phyloP scores from a whole-genome alignment of 768 basidiomycete genomes.

The Auricularia auricula-judae region DNA sequence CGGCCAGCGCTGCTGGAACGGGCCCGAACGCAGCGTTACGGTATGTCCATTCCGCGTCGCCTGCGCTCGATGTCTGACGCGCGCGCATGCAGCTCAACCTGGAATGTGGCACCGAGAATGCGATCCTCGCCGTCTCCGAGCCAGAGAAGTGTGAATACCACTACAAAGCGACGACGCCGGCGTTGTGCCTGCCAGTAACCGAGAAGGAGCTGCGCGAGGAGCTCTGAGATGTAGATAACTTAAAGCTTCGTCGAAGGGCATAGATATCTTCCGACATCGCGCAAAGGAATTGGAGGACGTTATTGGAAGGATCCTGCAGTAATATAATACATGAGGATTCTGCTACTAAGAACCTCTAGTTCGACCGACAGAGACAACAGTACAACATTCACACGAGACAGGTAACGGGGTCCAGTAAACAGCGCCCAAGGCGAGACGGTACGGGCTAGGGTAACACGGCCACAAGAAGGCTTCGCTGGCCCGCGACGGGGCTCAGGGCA shows the following conservation, averaged over 20 bases:
- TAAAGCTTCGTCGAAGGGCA: too few relatives aligned
- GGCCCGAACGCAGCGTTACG: constrained; percentile 76
- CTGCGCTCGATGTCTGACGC: neutral
- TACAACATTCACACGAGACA: neutral
- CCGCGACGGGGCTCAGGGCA: too few relatives aligned
- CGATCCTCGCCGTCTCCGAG: constrained; percentile 66
- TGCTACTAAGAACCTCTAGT: neutral
- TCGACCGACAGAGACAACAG: neutral
- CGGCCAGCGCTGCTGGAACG: constrained; percentile 94
- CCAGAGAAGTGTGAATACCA: constrained; percentile 96
- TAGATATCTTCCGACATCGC: too few relatives aligned
- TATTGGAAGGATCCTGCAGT: neutral
- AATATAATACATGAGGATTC: neutral
- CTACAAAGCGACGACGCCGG: constrained; percentile 75
- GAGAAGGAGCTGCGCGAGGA: constrained; percentile 25
- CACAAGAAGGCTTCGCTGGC: too few relatives aligned
- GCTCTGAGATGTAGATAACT: constrained; percentile 10
- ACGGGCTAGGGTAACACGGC: neutral
- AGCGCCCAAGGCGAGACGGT: neutral
- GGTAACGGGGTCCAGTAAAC: neutral
- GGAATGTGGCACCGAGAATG: constrained; percentile 79
- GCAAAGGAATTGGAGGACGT: neutral
- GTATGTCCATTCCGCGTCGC: constrained; percentile 24
- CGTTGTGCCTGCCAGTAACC: constrained; percentile 56
- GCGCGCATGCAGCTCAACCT: constrained; percentile 50